A percentile compares a stretch with the other conserved stretches of the same genome.
phyloP scores from a whole-genome alignment of 129 eudicot species.

The sunflower (Helianthus annuus) region DNA sequence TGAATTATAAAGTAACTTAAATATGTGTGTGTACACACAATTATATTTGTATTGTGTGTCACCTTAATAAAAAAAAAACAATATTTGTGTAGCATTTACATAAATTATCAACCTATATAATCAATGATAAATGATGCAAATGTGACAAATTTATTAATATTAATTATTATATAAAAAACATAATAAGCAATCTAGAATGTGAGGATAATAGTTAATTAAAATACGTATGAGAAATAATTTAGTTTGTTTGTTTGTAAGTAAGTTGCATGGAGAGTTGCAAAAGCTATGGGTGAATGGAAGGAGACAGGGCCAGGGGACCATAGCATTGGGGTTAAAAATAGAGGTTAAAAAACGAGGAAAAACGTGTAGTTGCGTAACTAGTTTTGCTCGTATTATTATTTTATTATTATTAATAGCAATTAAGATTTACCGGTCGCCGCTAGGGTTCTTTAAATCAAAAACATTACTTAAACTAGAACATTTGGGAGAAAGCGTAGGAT shows the following conservation, averaged over 20 bases:
- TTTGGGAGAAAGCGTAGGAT: too few species aligned
- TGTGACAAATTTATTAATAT: not conserved
- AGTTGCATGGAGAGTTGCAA: slow-evolving; percentile 22
- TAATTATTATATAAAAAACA: not conserved
- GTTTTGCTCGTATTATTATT: not conserved
- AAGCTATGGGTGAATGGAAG: slow-evolving; percentile 13
- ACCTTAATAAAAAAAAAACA: too few species aligned
- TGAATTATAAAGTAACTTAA: too few species aligned
- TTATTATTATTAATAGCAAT: not conserved
- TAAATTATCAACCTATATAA: too few species aligned
- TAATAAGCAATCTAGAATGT: not conserved
- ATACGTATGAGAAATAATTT: not conserved
- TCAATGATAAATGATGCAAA: not conserved
- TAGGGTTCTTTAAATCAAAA: too few species aligned
- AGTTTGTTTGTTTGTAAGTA: slow-evolving; percentile 6
- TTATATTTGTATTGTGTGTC: too few species aligned
- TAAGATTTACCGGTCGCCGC: not conserved
- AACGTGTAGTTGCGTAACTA: slow-evolving; percentile 11
- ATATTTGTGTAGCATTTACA: too few species aligned
- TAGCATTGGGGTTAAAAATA: slow-evolving; percentile 9
- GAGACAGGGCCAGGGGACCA: slow-evolving; percentile 8
- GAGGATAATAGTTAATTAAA: not conserved
- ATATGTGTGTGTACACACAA: too few species aligned
- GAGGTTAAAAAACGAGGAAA: not conserved
- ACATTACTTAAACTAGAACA: too few species aligned